Percentiles rank a stretch among this genome's conserved stretches.
Evolutionary conservation across 495 filamentous ascomycete species (phyloP).

Genomic region (Penicillium ucsense): DNA sequence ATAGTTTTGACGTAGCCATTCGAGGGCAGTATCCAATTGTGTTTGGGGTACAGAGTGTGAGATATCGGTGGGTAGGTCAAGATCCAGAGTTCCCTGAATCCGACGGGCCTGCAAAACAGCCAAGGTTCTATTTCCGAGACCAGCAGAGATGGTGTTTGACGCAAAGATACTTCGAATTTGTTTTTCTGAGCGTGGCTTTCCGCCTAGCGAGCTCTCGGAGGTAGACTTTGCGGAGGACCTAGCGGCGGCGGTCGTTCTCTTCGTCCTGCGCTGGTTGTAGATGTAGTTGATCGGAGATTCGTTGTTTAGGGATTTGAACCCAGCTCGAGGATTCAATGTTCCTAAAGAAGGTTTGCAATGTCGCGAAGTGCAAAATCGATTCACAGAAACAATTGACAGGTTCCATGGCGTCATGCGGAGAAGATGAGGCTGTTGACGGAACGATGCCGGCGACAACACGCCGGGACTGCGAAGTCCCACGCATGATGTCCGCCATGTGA

Average conservation of each 20-base stretch:
- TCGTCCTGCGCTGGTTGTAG: slow-evolving; percentile 9
- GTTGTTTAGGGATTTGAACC: too few species aligned
- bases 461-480: slow-evolving; percentile 26
- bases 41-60: slow-evolving; percentile 28
- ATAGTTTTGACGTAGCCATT: slow-evolving; percentile 57
- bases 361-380: slow-evolving; percentile 8
- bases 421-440: slow-evolving; percentile 8
- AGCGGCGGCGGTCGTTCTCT: slow-evolving; percentile 12
- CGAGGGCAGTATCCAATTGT: slow-evolving; percentile 42
- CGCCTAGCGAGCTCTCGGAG: slow-evolving; percentile 4
- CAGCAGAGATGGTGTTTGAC: slow-evolving; percentile 28
- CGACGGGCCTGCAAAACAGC: slow-evolving; percentile 64
- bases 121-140: slow-evolving; percentile 55
- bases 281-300: neutral
- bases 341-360: neutral
- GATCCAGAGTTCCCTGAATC: slow-evolving; percentile 62
- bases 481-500: slow-evolving; percentile 39
- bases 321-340: too few species aligned
- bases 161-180: slow-evolving; percentile 60
- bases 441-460: slow-evolving; percentile 12
- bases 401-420: slow-evolving; percentile 15
- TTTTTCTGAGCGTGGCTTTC: slow-evolving; percentile 31
- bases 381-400: slow-evolving; percentile 9
- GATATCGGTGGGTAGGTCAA: slow-evolving; percentile 32
- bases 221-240: slow-evolving; percentile 3